phyloP scores from a whole-genome alignment of 768 basidiomycete genomes.

The Sarcomyxa edulis region DNA sequence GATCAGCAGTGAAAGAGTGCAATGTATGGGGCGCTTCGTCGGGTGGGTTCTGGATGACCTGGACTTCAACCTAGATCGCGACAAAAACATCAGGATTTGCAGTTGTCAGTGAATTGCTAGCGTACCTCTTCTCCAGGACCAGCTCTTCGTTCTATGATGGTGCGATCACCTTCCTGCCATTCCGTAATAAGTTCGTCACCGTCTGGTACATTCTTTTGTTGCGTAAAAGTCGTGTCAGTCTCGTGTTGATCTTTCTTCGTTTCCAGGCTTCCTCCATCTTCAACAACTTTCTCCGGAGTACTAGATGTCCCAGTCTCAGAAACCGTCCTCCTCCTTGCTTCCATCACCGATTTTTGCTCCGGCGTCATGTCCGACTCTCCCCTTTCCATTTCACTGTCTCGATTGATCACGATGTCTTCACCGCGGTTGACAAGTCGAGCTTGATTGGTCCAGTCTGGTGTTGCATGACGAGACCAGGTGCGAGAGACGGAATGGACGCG shows the following conservation, averaged over 20 bases:
- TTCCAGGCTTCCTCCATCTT: slow-evolving; percentile 14
- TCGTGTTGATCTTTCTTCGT: slow-evolving; percentile 6
- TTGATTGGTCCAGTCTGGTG: slow-evolving; percentile 83
- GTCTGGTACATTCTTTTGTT: slow-evolving; percentile 38
- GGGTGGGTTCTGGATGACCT: slow-evolving; percentile 42
- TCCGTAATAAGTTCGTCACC: slow-evolving; percentile 39
- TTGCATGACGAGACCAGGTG: slow-evolving; percentile 82
- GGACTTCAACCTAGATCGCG: slow-evolving; percentile 61
- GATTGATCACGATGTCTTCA: slow-evolving; percentile 75
- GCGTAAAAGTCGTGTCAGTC: slow-evolving; percentile 13
- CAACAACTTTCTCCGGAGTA: slow-evolving; percentile 5
- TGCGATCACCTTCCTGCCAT: slow-evolving; percentile 70
- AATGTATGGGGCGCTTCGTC: slow-evolving; percentile 11
- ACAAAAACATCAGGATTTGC: not conserved
- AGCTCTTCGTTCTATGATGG: slow-evolving; percentile 54
- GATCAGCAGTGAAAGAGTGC: no score
- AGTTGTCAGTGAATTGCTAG: not conserved
- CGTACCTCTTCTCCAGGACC: slow-evolving; percentile 68
- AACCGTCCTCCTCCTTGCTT: not conserved
- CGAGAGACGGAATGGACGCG: slow-evolving; percentile 88
- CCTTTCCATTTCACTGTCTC: slow-evolving; percentile 59
- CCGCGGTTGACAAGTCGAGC: slow-evolving; percentile 65
- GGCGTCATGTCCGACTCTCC: slow-evolving; percentile 22
- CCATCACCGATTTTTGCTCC: slow-evolving; percentile 16
- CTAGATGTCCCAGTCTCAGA: slow-evolving; percentile 1